phyloP scores from a whole-genome alignment of 1,284 basidiomycete species.

The Acaromyces ingoldii region DNA sequence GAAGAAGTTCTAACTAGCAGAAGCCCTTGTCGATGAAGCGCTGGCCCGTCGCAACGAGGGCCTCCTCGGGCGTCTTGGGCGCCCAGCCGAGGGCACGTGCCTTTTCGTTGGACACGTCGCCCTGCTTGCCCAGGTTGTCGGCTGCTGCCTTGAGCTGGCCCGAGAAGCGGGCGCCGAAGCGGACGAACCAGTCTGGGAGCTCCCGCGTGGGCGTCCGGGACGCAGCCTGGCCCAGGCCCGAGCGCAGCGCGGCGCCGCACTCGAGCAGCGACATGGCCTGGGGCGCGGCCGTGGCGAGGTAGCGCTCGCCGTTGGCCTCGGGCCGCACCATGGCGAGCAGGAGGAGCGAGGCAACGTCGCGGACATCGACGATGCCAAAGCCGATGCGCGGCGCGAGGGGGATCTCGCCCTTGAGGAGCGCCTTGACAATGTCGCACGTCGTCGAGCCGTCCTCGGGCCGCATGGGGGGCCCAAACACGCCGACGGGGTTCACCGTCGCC shows the following conservation, averaged over 20 bases:
- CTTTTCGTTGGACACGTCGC: neutral
- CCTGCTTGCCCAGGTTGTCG: neutral
- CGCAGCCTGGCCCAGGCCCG: neutral
- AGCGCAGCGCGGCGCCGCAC: neutral
- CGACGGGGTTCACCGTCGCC: neutral
- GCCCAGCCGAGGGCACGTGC: neutral
- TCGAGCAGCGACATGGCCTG: neutral
- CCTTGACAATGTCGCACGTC: neutral
- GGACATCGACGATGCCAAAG: neutral
- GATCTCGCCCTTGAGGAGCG: neutral
- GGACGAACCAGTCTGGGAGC: neutral
- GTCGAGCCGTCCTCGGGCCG: neutral
- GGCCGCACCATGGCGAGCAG: neutral
- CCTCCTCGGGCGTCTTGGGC: neutral
- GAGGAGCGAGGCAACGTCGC: neutral
- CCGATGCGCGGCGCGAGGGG: neutral
- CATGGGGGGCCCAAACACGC: neutral
- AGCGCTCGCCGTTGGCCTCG: neutral
- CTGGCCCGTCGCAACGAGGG: neutral
- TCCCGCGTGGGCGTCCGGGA: neutral
- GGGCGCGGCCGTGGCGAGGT: neutral
- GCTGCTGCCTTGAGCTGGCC: neutral
- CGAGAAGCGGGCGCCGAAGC: neutral
- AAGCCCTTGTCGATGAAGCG: neutral
- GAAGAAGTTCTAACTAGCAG: conserved; percentile 1